These are phyloP conservation scores for Salvia splendens DNA, from an alignment of 257 asterid genomes.

Conservation along the genomic window DNA sequence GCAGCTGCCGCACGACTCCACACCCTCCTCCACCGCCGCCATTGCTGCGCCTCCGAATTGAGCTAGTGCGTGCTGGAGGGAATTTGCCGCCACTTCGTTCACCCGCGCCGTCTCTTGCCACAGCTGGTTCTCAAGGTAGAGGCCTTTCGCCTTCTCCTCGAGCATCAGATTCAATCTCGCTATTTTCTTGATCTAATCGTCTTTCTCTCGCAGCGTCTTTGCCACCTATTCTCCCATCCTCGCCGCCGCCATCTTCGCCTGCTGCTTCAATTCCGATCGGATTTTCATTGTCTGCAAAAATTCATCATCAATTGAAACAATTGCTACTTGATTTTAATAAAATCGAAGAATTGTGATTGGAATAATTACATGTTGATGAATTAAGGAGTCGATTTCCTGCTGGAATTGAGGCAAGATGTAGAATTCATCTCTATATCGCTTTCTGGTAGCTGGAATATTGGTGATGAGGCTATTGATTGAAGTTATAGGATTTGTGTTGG, in stretches of 20 bases:
- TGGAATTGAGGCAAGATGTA: conserved; percentile 46
- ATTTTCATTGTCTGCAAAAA: conserved; percentile 53
- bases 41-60: conserved; percentile 34
- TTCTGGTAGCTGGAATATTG: conserved; percentile 38
- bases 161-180: conserved; percentile 47
- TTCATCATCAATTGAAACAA: background rate
- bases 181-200: conserved; percentile 53
- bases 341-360: background rate
- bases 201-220: conserved; percentile 42
- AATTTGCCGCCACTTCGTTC: conserved; percentile 62
- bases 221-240: no score
- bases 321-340: no score
- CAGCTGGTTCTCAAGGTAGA: conserved; percentile 51
- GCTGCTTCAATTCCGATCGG: conserved; percentile 39
- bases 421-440: conserved; percentile 49
- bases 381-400: conserved; percentile 50
- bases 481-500: conserved; percentile 31
- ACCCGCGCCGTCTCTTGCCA: conserved; percentile 66
- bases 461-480: conserved; percentile 39
- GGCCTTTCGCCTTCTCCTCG: conserved; percentile 44
- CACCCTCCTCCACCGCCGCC: conserved; percentile 47
- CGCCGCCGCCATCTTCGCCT: no score
- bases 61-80: conserved; percentile 57
- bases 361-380: conserved; percentile 50
- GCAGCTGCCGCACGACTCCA: conserved; percentile 60